These are phyloP conservation scores for Solanum gandarillasii DNA, from an alignment of 257 asterid species.

Conservation along the genomic window DNA sequence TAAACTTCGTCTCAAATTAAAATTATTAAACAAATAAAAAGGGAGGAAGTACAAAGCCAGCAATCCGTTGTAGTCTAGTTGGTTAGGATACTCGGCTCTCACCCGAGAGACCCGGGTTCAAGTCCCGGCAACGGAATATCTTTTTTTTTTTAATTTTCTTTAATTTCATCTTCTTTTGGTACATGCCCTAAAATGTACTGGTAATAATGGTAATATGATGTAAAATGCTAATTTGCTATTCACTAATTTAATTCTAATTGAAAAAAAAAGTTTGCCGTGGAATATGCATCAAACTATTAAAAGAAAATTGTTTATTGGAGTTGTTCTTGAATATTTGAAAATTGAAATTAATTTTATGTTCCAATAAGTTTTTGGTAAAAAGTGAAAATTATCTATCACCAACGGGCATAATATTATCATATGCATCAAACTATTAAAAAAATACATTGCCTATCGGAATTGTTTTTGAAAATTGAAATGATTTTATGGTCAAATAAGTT, in stretches of 20 bases:
- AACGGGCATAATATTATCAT: not conserved
- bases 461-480: not conserved
- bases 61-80: slow-evolving; percentile 61
- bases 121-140: slow-evolving; percentile 57
- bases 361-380: too few relatives aligned
- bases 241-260: not conserved
- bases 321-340: not conserved
- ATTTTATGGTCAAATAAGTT: not conserved
- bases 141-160: not conserved
- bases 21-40: not conserved
- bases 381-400: too few relatives aligned
- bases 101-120: slow-evolving; percentile 93
- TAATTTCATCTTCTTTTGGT: not conserved
- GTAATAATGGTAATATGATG: not conserved
- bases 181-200: not conserved
- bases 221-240: not conserved
- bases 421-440: not conserved
- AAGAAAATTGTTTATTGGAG: not conserved
- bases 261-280: not conserved
- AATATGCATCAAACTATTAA: not conserved
- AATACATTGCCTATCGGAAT: too few relatives aligned
- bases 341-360: not conserved
- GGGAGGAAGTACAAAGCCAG: too few relatives aligned
- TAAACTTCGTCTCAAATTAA: not conserved
- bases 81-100: slow-evolving; percentile 99